These are phyloP conservation scores for Oryza glumipatula DNA, from an alignment of 176 grass and related monocot species.

Conservation along the genomic window DNA sequence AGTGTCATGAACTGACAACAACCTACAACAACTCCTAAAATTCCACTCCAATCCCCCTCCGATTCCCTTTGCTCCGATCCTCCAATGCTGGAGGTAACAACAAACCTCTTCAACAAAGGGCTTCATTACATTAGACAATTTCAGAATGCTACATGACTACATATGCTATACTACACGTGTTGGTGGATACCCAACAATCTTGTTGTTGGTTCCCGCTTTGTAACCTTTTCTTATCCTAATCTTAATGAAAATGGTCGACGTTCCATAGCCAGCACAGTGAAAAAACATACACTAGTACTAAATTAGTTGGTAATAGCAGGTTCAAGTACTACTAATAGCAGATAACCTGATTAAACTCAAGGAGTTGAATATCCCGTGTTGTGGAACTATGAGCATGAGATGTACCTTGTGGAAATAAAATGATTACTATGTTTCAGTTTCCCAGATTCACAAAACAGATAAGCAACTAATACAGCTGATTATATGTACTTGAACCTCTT, in stretches of 20 bases:
- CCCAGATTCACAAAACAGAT: background rate
- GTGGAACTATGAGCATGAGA: background rate
- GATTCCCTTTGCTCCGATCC: background rate
- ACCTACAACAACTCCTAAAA: background rate
- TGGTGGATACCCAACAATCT: too few relatives aligned
- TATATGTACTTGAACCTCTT: background rate
- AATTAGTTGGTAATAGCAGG: too few relatives aligned
- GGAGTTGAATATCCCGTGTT: background rate
- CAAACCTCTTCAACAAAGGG: background rate
- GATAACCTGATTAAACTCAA: background rate
- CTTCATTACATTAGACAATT: background rate
- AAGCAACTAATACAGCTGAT: conserved; percentile 32
- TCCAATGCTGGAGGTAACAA: background rate
- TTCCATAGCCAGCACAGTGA: too few relatives aligned
- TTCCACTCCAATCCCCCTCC: background rate
- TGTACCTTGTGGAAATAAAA: background rate
- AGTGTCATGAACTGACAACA: background rate
- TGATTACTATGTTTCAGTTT: conserved; percentile 1
- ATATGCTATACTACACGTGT: background rate
- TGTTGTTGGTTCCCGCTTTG: too few relatives aligned
- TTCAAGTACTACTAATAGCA: background rate
- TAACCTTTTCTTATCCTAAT: too few relatives aligned
- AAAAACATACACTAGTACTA: too few relatives aligned
- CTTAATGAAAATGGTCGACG: too few relatives aligned
- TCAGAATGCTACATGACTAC: background rate